Percentiles rank a stretch among this genome's conserved stretches.
phyloP scores from a whole-genome alignment of 2,329 filamentous ascomycete species.

The Arthrobotrys megalospora region DNA sequence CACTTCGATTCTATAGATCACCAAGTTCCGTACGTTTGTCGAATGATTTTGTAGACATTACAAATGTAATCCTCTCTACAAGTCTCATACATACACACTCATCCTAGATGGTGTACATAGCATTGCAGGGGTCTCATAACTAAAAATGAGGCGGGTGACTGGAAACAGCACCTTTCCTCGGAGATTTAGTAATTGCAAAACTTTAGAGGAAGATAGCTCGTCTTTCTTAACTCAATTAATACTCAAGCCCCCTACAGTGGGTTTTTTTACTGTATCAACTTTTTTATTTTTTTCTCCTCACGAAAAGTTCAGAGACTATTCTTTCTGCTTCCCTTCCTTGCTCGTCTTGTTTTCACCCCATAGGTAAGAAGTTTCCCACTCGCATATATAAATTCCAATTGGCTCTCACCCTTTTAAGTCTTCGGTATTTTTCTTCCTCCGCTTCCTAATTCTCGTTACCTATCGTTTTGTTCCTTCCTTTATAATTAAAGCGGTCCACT shows the following conservation, averaged over 20 bases:
- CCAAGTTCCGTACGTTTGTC: conserved; percentile 64
- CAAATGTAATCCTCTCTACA: background rate
- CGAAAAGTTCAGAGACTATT: conserved; percentile 1
- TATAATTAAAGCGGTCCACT: conserved; percentile 5
- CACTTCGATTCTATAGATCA: conserved; percentile 62
- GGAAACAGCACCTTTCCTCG: conserved; percentile 14
- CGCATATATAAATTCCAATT: too few relatives aligned
- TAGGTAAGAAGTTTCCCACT: background rate
- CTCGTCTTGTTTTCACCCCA: background rate
- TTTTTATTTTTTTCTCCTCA: background rate
- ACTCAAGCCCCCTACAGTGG: background rate
- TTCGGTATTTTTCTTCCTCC: background rate
- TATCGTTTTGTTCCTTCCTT: background rate
- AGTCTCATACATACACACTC: conserved; percentile 3
- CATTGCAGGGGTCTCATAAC: conserved; percentile 4
- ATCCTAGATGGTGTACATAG: conserved; percentile 27
- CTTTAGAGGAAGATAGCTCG: background rate
- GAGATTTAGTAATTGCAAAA: background rate
- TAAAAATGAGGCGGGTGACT: background rate
- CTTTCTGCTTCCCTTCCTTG: background rate
- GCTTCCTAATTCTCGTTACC: background rate
- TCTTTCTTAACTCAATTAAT: background rate
- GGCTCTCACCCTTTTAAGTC: background rate
- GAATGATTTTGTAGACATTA: conserved; percentile 36
- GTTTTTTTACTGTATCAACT: background rate